These are phyloP conservation scores for Paramecium primaurelia DNA, from an alignment of 73 alveolate genomes.

Conservation along the genomic window DNA sequence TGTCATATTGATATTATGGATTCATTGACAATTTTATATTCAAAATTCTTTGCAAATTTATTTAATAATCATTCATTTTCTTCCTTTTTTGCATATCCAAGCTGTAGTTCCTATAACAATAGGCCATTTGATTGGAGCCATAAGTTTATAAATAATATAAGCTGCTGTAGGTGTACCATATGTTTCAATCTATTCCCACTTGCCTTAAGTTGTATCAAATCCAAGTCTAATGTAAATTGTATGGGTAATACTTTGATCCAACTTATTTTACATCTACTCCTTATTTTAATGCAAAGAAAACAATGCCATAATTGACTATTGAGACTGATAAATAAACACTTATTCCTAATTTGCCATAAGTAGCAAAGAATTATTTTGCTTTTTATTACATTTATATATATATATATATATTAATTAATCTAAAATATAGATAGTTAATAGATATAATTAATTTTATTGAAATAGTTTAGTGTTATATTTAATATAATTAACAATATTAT, in stretches of 20 bases:
- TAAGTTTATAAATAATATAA: background rate
- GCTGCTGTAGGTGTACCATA: background rate
- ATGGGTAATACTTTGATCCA: background rate
- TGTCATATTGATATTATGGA: slow-evolving; percentile 73
- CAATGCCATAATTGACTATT: background rate
- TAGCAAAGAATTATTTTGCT: background rate
- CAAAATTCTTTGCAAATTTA: slow-evolving; percentile 23
- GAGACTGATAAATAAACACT: background rate
- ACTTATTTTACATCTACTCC: background rate
- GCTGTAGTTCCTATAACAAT: background rate
- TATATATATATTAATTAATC: background rate
- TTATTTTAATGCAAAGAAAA: background rate
- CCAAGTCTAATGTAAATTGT: background rate
- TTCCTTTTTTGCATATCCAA: background rate
- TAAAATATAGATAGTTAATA: background rate
- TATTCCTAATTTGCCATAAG: background rate
- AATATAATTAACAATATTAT: background rate
- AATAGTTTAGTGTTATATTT: background rate
- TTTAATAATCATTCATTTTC: background rate
- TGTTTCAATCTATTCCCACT: background rate
- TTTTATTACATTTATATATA: background rate
- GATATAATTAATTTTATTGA: background rate
- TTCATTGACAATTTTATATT: slow-evolving; percentile 53
- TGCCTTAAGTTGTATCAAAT: background rate
- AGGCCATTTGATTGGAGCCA: background rate